A percentile compares a stretch with the other conserved stretches of the same genome.
These are phyloP conservation scores for Starmerella vaccinii DNA, from an alignment of 805 yeast genomes.

Conservation along the genomic window DNA sequence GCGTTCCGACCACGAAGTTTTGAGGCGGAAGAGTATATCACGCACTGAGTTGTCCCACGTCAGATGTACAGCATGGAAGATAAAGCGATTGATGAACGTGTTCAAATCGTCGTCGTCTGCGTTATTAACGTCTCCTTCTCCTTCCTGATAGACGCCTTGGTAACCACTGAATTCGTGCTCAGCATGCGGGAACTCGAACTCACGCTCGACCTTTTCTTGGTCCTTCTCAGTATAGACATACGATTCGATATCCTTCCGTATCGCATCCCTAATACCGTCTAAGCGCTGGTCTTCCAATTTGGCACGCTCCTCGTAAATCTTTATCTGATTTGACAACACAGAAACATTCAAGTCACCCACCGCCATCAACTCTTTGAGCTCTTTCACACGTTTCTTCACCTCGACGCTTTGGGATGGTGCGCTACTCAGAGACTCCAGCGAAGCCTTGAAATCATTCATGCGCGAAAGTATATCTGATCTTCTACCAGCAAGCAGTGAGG, in stretches of 20 bases:
- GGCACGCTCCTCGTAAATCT: slow-evolving; percentile 17
- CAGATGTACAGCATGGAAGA: slow-evolving; percentile 59
- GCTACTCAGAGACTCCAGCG: slow-evolving; percentile 27
- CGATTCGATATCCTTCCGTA: neutral
- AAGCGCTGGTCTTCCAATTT: slow-evolving; percentile 18
- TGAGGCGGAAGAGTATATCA: slow-evolving; percentile 51
- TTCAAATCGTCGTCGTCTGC: neutral
- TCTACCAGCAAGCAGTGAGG: slow-evolving; percentile 25
- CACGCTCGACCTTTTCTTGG: neutral
- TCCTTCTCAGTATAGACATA: neutral
- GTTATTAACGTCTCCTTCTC: neutral
- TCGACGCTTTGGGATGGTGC: slow-evolving; percentile 11
- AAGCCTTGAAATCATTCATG: slow-evolving; percentile 28
- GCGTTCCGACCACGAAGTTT: slow-evolving; percentile 40
- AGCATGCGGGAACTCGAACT: neutral
- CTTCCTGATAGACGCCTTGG: neutral
- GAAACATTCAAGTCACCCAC: slow-evolving; percentile 6
- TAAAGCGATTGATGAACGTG: slow-evolving; percentile 56
- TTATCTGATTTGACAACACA: slow-evolving; percentile 10
- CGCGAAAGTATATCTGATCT: slow-evolving; percentile 28
- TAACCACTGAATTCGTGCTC: neutral
- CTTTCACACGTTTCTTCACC: slow-evolving; percentile 1
- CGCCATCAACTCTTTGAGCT: slow-evolving; percentile 8
- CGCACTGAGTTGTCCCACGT: slow-evolving; percentile 70
- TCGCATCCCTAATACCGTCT: neutral